Evolutionary conservation across 108 stramenopile species (phyloP).

Genomic region (Cyclotella choctawhatcheeana): DNA sequence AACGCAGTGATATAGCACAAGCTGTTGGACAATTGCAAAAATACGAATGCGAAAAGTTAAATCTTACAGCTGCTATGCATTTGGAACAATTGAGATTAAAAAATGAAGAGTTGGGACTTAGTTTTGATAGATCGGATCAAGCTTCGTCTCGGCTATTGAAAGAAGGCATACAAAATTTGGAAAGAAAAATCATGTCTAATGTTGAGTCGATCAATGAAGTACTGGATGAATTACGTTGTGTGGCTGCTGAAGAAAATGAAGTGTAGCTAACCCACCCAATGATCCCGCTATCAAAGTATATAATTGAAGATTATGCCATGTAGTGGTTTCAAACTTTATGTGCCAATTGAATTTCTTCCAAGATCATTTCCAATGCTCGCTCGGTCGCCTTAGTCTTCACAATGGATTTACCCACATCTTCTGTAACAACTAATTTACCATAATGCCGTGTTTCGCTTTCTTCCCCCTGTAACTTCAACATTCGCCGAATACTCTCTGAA

Average conservation of each 20-base stretch:
- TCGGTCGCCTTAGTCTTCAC: conserved; percentile 46
- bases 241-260: conserved; percentile 42
- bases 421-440: conserved; percentile 27
- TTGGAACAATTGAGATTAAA: conserved; percentile 74
- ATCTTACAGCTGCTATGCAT: conserved; percentile 81
- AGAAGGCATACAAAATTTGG: conserved; percentile 58
- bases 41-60: conserved; percentile 78
- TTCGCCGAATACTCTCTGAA: conserved; percentile 55
- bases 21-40: conserved; percentile 60
- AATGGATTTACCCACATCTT: conserved; percentile 21
- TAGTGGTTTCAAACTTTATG: no score
- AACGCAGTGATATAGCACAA: conserved; percentile 26
- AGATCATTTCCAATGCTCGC: conserved; percentile 37
- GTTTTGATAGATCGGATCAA: conserved; percentile 37
- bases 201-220: conserved; percentile 74
- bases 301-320: no score
- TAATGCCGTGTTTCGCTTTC: neutral
- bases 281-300: no score
- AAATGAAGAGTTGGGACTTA: conserved; percentile 27
- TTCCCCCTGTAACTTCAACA: conserved; percentile 1
- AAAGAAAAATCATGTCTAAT: conserved; percentile 42
- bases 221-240: conserved; percentile 78
- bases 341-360: no score
- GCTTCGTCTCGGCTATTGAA: conserved; percentile 40
- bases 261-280: no score